These are phyloP conservation scores for Sporormia fimetaria DNA, from an alignment of 495 filamentous ascomycete genomes.

Conservation along the genomic window DNA sequence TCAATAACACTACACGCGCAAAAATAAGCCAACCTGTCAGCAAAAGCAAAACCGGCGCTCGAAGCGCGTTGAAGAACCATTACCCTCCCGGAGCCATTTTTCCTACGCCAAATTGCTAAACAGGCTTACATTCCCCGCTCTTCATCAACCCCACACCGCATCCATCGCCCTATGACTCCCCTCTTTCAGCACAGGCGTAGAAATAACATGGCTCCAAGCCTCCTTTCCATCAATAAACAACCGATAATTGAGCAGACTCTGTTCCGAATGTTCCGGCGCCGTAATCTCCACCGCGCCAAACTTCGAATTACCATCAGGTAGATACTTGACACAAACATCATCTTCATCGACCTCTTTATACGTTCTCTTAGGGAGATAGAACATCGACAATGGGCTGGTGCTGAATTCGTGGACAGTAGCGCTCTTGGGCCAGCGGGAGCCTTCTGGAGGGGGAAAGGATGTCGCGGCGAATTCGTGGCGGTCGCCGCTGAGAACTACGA, in stretches of 20 bases:
- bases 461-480: constrained; percentile 93
- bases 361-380: constrained; percentile 75
- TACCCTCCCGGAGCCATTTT: too few relatives aligned
- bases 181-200: constrained; percentile 26
- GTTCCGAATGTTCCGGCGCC: constrained; percentile 33
- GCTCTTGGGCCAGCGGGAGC: constrained; percentile 42
- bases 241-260: constrained; percentile 61
- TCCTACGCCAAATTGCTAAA: too few relatives aligned
- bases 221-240: constrained; percentile 70
- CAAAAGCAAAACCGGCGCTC: too few relatives aligned
- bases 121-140: too few relatives aligned
- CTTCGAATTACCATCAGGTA: constrained; percentile 79
- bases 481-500: constrained; percentile 81
- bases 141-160: constrained; percentile 35
- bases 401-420: constrained; percentile 76
- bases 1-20: too few relatives aligned
- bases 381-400: constrained; percentile 81
- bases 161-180: constrained; percentile 29
- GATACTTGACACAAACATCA: constrained; percentile 67
- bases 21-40: too few relatives aligned
- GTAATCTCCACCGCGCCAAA: constrained; percentile 82
- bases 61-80: too few relatives aligned
- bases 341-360: constrained; percentile 67
- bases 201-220: constrained; percentile 49
- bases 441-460: constrained; percentile 61